phyloP scores from a whole-genome alignment of 306 rosid genomes.

The Medicago ruthenica region DNA sequence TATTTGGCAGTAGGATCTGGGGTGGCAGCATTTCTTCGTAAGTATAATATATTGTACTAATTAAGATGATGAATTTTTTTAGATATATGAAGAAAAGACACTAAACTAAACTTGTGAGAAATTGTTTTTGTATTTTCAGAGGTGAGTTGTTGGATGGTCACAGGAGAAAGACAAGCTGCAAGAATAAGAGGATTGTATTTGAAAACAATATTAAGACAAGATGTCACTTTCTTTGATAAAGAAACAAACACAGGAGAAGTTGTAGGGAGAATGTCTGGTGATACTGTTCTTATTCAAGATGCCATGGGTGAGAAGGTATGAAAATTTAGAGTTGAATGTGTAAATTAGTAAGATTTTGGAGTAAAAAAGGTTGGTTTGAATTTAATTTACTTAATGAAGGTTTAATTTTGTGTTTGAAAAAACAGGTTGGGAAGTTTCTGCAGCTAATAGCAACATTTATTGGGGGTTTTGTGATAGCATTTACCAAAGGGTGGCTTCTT shows the following conservation, averaged over 20 bases:
- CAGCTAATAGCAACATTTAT: conserved; percentile 73
- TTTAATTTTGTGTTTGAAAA: conserved; percentile 2
- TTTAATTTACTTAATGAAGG: not conserved
- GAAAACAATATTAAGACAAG: conserved; percentile 88
- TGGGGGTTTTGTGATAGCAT: conserved; percentile 75
- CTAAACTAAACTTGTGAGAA: conserved; percentile 23
- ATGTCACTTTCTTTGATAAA: conserved; percentile 79
- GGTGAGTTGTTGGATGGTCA: conserved; percentile 92
- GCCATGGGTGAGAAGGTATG: conserved; percentile 97
- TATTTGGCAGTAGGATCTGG: conserved; percentile 71
- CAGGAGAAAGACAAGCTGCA: conserved; percentile 95
- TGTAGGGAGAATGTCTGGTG: conserved; percentile 90
- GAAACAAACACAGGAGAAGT: conserved; percentile 95
- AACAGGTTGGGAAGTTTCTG: conserved; percentile 82
- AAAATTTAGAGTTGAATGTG: not conserved
- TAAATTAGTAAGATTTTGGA: not conserved
- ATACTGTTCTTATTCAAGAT: conserved; percentile 91
- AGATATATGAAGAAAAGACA: not conserved
- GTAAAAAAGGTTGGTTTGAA: conserved; percentile 7
- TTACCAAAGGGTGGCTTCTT: conserved; percentile 88
- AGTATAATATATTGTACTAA: conserved; percentile 33
- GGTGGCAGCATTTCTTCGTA: conserved; percentile 76
- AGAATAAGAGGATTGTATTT: conserved; percentile 82
- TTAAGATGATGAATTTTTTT: not conserved
- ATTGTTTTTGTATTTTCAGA: conserved; percentile 56